Conservation (phyloP, 2,329 filamentous ascomycete genomes). For the Gyromitra esculenta region DNA sequence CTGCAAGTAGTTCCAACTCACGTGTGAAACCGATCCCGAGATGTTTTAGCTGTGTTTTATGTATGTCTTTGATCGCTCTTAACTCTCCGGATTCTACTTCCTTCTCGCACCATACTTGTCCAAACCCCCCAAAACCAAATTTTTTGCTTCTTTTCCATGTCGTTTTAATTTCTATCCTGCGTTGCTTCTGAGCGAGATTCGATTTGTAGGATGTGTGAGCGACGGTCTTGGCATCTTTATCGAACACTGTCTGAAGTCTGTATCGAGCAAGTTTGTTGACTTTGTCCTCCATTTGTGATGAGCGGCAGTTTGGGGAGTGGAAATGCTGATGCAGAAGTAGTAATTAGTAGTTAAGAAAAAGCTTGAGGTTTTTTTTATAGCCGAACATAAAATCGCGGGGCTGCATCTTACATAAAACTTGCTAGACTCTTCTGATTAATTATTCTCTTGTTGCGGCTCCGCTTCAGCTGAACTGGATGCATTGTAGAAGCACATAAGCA, state of each 20-base stretch:
- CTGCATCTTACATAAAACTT: too few species aligned
- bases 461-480: too few species aligned
- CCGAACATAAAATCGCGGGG: too few species aligned
- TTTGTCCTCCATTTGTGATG: background rate
- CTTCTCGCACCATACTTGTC: background rate
- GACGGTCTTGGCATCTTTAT: background rate
- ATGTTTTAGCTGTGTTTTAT: background rate
- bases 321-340: background rate
- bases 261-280: background rate
- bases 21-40: background rate
- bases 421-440: too few species aligned
- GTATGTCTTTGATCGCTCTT: background rate
- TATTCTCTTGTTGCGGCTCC: too few species aligned
- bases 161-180: background rate
- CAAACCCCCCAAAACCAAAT: background rate
- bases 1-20: background rate
- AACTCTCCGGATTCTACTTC: background rate
- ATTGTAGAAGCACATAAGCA: too few species aligned
- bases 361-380: too few species aligned
- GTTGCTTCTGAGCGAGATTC: background rate
- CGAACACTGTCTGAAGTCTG: background rate
- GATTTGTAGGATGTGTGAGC: background rate
- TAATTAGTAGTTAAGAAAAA: too few species aligned
- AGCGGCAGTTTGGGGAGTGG: background rate
- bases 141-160: background rate